Evolutionary conservation across 2,329 filamentous ascomycete species (phyloP).

Genomic region (Verruconis gallopava): DNA sequence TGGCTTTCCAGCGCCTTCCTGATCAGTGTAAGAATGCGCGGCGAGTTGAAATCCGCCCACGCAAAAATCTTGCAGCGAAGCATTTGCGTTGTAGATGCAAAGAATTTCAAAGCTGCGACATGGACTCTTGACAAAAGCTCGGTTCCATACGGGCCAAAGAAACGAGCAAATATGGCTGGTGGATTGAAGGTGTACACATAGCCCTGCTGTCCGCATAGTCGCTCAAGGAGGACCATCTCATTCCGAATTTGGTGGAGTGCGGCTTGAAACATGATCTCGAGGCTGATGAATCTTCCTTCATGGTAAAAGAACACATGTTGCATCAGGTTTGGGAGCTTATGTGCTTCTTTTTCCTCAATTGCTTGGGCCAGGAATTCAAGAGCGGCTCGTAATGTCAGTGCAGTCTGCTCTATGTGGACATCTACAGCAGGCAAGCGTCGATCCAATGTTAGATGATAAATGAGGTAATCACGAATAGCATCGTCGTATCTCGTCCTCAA

Average conservation of each 20-base stretch:
- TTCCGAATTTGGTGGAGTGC: background rate
- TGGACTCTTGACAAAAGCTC: background rate
- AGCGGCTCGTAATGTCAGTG: background rate
- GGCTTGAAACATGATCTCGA: slow-evolving; percentile 1
- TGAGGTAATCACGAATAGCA: background rate
- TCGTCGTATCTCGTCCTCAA: background rate
- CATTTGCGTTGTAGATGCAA: background rate
- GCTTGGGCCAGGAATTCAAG: background rate
- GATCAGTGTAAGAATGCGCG: background rate
- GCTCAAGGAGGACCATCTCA: background rate
- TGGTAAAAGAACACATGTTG: background rate
- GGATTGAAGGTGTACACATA: slow-evolving; percentile 5
- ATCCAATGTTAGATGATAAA: slow-evolving; percentile 1
- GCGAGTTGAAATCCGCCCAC: slow-evolving; percentile 1
- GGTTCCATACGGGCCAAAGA: background rate
- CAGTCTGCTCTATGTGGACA: background rate
- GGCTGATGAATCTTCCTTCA: background rate
- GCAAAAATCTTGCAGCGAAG: background rate
- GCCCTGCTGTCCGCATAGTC: background rate
- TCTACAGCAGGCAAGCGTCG: background rate
- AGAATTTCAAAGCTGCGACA: slow-evolving; percentile 1
- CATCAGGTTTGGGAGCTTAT: background rate
- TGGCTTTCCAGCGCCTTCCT: background rate
- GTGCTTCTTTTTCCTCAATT: background rate
- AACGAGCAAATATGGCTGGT: background rate